phyloP scores from a whole-genome alignment of 2,329 filamentous ascomycete species.

The Dactylella cylindrospora region DNA sequence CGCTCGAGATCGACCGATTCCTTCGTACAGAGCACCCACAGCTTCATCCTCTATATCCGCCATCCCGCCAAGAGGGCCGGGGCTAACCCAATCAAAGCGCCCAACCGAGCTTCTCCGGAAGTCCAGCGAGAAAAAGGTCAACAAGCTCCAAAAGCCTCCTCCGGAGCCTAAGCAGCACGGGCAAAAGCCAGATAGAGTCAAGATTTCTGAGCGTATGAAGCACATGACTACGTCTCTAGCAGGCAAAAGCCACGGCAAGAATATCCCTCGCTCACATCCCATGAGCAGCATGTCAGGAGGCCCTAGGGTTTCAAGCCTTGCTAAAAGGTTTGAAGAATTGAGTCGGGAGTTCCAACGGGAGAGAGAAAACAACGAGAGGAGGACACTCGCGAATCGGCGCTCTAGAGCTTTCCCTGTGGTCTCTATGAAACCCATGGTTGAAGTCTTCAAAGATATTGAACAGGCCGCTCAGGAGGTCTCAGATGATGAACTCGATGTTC shows the following conservation, averaged over 20 bases:
- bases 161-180: conserved; percentile 36
- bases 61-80: conserved; percentile 18
- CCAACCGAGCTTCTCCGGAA: conserved; percentile 38
- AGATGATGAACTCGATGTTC: conserved; percentile 45
- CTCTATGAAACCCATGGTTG: conserved; percentile 91
- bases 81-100: conserved; percentile 41
- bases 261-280: conserved; percentile 28
- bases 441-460: conserved; percentile 90
- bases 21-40: conserved; percentile 12
- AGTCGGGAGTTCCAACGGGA: conserved; percentile 97
- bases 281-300: conserved; percentile 59
- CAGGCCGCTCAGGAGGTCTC: conserved; percentile 79
- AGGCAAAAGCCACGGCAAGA: conserved; percentile 39
- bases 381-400: conserved; percentile 74
- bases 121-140: conserved; percentile 43
- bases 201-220: conserved; percentile 43
- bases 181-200: conserved; percentile 42
- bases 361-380: conserved; percentile 73
- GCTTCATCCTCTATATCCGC: conserved; percentile 38
- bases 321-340: conserved; percentile 93
- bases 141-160: conserved; percentile 26
- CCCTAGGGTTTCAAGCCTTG: conserved; percentile 86
- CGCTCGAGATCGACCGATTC: conserved; percentile 12
- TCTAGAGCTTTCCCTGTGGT: conserved; percentile 84
- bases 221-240: conserved; percentile 40